Base-by-base conservation (phyloP, 148 eudicot genomes). In the Heliamphora exappendiculata region DNA sequence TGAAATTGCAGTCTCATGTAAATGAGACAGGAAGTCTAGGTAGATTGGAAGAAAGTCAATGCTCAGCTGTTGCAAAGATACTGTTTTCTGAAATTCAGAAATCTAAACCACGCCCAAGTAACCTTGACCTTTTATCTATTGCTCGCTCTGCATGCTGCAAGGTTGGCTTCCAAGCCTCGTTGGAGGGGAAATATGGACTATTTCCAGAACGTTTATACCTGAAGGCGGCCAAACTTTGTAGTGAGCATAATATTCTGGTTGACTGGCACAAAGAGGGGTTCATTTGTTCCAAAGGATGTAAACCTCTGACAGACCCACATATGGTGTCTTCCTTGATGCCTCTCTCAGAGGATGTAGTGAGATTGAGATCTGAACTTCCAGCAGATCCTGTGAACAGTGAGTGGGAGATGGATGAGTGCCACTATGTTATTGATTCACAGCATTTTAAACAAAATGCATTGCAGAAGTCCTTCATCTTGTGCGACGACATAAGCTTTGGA, bases 391-490 rank as follows among this genome's bases (percentile, higher is more conserved):
- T 34, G 64, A 65, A 75, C 45, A 81, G 74, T 34, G 91, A 88
- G 68, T 95, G 89, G 88, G 89, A 89, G 80, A 87, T 89, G 94
- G 99, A 95, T 78, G 99, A 95, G 83, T 86, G 89, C 72, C 99
- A 95, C 71, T 91, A 82, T 80, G 85, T 95, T 66, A 81, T 93
- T 77, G 89, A 85, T 79, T 86, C 91, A 14, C 85, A 65, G 44
- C 87, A 88, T 84, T 85, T 91, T 33, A 88, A 85, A 57, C 84
- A 84, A 73, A 87, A 85, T 70, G 66, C 82, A 9, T 68, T 81
- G 37, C 89, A 83, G 70, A 90, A 83, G 33, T 84, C 87, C 60
- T 82, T 92, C 76, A 82, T 92, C 72, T 85, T 94, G 76, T 89
- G 96, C 78, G 92, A 92, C 82, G 97, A 92, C 84, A 85, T 95